phyloP scores from a whole-genome alignment of 306 rosid genomes.

The Prunus kanzakura region DNA sequence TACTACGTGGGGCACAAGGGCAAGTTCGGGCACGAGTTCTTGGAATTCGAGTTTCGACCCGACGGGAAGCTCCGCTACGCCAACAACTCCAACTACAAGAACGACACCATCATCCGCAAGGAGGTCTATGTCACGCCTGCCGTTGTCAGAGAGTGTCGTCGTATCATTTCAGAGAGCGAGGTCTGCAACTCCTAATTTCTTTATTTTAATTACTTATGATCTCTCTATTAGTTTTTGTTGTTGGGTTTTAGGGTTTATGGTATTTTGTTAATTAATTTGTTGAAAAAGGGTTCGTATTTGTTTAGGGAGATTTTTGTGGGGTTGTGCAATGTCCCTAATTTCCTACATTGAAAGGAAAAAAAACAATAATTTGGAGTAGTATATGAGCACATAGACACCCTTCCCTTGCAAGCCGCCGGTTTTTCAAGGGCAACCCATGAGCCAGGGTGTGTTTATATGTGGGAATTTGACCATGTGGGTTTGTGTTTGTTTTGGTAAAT shows the following conservation, averaged over 20 bases:
- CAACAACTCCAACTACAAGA: conserved; percentile 97
- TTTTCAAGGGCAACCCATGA: background rate
- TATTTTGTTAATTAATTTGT: background rate
- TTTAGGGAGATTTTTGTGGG: background rate
- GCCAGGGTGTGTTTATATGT: background rate
- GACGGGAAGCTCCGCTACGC: conserved; percentile 97
- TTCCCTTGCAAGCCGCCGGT: background rate
- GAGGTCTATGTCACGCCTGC: conserved; percentile 93
- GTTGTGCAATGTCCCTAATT: background rate
- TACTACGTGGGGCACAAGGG: conserved; percentile 96
- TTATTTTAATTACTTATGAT: background rate
- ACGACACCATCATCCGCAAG: conserved; percentile 97
- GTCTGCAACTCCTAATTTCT: conserved; percentile 16
- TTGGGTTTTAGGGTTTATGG: conserved; percentile 17
- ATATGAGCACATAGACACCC: background rate
- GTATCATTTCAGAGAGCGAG: conserved; percentile 87
- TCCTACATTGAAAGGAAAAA: background rate
- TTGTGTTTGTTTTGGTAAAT: background rate
- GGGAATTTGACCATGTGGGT: background rate
- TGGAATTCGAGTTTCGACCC: conserved; percentile 91
- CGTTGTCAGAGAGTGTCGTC: conserved; percentile 87
- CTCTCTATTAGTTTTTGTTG: background rate
- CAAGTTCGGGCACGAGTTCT: conserved; percentile 86
- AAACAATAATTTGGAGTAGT: background rate
- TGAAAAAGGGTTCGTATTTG: background rate